Evolutionary conservation across 2,329 filamentous ascomycete species (phyloP).

Genomic region (Esteya vermicola): DNA sequence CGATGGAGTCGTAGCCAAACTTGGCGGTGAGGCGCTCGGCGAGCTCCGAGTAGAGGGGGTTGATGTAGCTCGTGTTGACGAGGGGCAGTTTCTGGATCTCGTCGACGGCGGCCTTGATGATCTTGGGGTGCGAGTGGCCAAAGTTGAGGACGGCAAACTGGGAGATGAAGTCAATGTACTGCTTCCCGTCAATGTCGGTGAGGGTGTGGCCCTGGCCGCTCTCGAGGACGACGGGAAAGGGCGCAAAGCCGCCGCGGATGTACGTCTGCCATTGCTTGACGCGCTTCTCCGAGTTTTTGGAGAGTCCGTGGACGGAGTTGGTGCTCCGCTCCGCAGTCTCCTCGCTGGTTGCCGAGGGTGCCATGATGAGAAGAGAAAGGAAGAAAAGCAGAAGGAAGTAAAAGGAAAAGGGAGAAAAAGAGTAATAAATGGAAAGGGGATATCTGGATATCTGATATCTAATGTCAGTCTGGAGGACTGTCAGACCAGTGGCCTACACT

Average conservation of each 20-base stretch:
- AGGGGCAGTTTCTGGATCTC: conserved; percentile 1
- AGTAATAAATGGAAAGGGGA: no score
- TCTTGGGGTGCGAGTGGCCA: conserved; percentile 3
- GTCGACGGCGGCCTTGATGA: conserved; percentile 2
- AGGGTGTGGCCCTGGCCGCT: not conserved
- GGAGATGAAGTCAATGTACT: conserved; percentile 2
- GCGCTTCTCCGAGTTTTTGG: not conserved
- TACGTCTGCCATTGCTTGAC: conserved; percentile 1
- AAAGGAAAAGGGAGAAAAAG: no score
- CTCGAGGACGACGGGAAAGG: conserved; percentile 1
- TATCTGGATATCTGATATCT: no score
- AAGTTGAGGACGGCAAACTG: conserved; percentile 3
- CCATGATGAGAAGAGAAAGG: no score
- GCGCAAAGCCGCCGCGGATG: conserved; percentile 2
- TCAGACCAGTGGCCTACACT: no score
- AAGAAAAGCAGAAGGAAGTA: no score
- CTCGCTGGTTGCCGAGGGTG: not conserved
- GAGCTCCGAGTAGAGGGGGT: conserved; percentile 1
- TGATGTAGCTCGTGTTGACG: conserved; percentile 3
- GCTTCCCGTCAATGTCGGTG: conserved; percentile 2
- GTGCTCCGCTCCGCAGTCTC: not conserved
- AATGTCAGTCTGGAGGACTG: no score
- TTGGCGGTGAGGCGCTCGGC: conserved; percentile 2
- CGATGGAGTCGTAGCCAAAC: not conserved
- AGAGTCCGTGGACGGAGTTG: not conserved